Percentiles rank a stretch among this genome's conserved stretches.
Conservation (phyloP, 2,329 filamentous ascomycete genomes). For the Emydomyces testavorans region DNA sequence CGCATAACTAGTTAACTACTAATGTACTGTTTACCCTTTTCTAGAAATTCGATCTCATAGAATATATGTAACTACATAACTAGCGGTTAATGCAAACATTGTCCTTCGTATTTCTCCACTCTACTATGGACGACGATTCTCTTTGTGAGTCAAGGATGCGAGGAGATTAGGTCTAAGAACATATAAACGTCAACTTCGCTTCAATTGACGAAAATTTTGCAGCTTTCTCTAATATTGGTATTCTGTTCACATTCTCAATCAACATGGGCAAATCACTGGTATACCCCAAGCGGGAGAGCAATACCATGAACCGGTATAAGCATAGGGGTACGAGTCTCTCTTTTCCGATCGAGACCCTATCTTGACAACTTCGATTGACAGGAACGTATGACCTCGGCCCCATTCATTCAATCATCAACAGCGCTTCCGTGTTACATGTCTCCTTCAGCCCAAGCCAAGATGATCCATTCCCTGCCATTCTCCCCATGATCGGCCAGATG, state of each 20-base stretch:
- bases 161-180: not conserved
- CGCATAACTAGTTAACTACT: too few species aligned
- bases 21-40: too few species aligned
- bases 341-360: not conserved
- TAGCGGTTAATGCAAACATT: too few species aligned
- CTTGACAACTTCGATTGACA: conserved; percentile 26
- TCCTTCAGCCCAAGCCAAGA: conserved; percentile 55
- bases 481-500: conserved; percentile 81
- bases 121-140: too few species aligned
- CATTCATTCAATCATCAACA: conserved; percentile 66
- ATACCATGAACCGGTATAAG: conserved; percentile 57
- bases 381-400: conserved; percentile 59
- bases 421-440: conserved; percentile 62
- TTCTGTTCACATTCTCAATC: not conserved
- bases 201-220: not conserved
- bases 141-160: not conserved
- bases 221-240: too few species aligned
- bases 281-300: conserved; percentile 53
- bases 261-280: conserved; percentile 35
- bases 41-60: not conserved
- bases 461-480: conserved; percentile 60
- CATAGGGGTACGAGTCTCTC: conserved; percentile 44
- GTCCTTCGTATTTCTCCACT: too few species aligned
- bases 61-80: too few species aligned
- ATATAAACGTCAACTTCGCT: not conserved